These are phyloP conservation scores for Ceratobasidium theobromae DNA, from an alignment of 1,284 basidiomycete species.

Conservation along the genomic window DNA sequence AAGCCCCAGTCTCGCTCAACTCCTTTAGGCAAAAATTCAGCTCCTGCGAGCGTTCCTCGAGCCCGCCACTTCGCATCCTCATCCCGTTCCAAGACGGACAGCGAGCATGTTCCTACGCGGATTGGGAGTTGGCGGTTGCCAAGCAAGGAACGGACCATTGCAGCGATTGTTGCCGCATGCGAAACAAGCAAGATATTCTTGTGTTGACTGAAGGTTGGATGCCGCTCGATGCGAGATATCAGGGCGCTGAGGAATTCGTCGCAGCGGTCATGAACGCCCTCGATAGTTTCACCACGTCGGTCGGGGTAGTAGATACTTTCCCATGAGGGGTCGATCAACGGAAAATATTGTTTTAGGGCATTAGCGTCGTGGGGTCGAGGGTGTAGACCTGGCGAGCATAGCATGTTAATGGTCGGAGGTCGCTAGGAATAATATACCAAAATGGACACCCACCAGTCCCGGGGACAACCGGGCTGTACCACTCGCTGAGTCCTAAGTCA, in stretches of 20 bases:
- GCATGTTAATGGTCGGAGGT: neutral
- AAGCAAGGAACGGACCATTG: constrained; percentile 62
- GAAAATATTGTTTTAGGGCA: constrained; percentile 55
- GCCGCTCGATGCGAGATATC: constrained; percentile 45
- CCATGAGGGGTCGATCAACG: constrained; percentile 63
- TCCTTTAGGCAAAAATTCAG: constrained; percentile 60
- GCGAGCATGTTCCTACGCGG: constrained; percentile 67
- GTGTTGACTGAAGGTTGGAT: constrained; percentile 48
- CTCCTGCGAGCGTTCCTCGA: constrained; percentile 56
- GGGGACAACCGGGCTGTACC: constrained; percentile 74
- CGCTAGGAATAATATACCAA: neutral
- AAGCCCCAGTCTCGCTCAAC: constrained; percentile 77
- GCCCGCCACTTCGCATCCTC: constrained; percentile 34
- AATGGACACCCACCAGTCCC: constrained; percentile 48
- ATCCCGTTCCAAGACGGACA: constrained; percentile 54
- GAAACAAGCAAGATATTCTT: constrained; percentile 64
- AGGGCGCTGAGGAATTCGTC: constrained; percentile 57
- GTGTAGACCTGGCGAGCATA: constrained; percentile 55
- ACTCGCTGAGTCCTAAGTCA: constrained; percentile 69
- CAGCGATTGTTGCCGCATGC: constrained; percentile 79
- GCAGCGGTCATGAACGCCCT: constrained; percentile 62
- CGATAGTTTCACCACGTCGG: constrained; percentile 69
- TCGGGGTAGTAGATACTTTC: constrained; percentile 67
- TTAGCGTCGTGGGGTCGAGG: constrained; percentile 62
- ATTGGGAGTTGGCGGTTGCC: constrained; percentile 53